Conservation (phyloP, 305 asterid genomes). For the Fraxinus floribunda region DNA sequence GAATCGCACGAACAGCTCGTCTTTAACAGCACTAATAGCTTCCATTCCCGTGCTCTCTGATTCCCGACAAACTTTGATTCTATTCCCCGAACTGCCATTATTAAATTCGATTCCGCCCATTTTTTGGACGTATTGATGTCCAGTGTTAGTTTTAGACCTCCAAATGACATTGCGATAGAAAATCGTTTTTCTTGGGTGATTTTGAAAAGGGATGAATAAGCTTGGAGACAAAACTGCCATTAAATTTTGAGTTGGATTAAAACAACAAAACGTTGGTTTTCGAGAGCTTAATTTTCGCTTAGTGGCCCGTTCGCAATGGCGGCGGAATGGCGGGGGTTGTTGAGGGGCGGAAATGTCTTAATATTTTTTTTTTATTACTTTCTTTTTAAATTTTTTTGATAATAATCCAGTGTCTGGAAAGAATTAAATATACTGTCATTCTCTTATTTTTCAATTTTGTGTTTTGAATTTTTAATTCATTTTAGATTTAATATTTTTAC, state of each 20-base stretch:
- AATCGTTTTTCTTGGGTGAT: constrained; percentile 9
- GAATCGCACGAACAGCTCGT: constrained; percentile 73
- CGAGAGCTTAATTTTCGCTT: not conserved
- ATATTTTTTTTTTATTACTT: not conserved
- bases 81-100: constrained; percentile 20
- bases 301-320: constrained; percentile 10
- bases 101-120: constrained; percentile 27
- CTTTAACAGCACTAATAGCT: constrained; percentile 43
- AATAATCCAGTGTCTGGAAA: too few relatives aligned
- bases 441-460: too few relatives aligned
- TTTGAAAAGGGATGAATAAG: constrained; percentile 34
- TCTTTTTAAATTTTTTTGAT: not conserved
- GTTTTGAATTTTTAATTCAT: too few relatives aligned
- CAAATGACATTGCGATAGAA: constrained; percentile 22
- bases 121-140: not conserved
- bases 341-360: not conserved
- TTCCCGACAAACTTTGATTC: constrained; percentile 41
- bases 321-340: constrained; percentile 18
- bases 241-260: not conserved
- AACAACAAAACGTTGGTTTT: not conserved
- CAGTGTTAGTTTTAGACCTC: constrained; percentile 18
- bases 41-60: constrained; percentile 37
- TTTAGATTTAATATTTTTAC: too few relatives aligned
- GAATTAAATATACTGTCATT: too few relatives aligned
- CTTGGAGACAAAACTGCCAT: constrained; percentile 53